Percentiles rank a stretch among this genome's conserved stretches.
These are phyloP conservation scores for Pseudocohnilembus persalinus DNA, from an alignment of 169 alveolate genomes.

Conservation along the genomic window DNA sequence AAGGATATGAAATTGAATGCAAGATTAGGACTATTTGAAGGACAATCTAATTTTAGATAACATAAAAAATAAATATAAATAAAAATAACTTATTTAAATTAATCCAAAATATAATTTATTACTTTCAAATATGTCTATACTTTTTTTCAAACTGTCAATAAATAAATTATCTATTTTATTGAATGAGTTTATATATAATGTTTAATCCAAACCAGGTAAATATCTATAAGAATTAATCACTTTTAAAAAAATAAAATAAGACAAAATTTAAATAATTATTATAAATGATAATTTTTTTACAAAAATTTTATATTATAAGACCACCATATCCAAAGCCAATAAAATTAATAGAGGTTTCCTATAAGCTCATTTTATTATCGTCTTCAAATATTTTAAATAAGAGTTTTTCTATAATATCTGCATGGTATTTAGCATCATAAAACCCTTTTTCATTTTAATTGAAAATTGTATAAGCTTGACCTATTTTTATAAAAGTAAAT, in stretches of 20 bases:
- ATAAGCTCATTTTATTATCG: too few relatives aligned
- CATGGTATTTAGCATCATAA: not conserved
- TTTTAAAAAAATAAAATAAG: too few relatives aligned
- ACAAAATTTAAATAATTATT: too few relatives aligned
- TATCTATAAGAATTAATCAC: not conserved
- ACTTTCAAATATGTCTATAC: not conserved
- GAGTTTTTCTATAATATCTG: not conserved
- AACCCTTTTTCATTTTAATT: too few relatives aligned
- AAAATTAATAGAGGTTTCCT: not conserved
- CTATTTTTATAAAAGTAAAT: not conserved
- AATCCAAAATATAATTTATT: too few relatives aligned
- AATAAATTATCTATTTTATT: not conserved
- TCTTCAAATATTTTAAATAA: not conserved
- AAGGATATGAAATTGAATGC: not conserved
- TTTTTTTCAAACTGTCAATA: not conserved
- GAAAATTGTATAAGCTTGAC: not conserved
- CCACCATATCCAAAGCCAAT: not conserved
- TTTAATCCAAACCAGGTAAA: not conserved
- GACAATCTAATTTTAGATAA: not conserved
- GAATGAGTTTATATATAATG: not conserved
- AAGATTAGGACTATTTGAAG: not conserved
- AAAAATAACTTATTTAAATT: too few relatives aligned
- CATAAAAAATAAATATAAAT: too few relatives aligned
- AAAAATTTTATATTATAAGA: too few relatives aligned
- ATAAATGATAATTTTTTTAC: not conserved